Percentiles rank a stretch among this genome's conserved stretches.
phyloP scores from a whole-genome alignment of 305 asterid genomes.

The Fraxinus velutina region DNA sequence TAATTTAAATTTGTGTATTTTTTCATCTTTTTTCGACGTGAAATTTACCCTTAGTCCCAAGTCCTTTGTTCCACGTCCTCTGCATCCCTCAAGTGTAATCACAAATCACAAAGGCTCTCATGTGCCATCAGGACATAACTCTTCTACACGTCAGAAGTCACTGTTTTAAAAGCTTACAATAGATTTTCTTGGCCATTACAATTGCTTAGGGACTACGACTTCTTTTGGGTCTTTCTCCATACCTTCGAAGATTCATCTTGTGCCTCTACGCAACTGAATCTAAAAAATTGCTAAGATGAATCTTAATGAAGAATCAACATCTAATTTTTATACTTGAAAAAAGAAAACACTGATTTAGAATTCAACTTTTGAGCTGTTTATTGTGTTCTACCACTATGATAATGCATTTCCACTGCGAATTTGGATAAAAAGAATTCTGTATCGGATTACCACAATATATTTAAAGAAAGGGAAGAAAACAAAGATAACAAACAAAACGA shows the following conservation, averaged over 20 bases:
- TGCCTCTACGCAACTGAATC: background rate
- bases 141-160: background rate
- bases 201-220: background rate
- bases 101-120: background rate
- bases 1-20: too few species aligned
- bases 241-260: background rate
- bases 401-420: slow-evolving; percentile 20
- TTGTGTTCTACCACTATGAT: slow-evolving; percentile 21
- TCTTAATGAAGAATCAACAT: slow-evolving; percentile 15
- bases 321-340: background rate
- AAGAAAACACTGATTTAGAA: background rate
- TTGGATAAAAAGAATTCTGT: slow-evolving; percentile 36
- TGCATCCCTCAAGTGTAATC: background rate
- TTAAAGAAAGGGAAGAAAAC: slow-evolving; percentile 38
- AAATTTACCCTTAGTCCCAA: background rate
- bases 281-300: slow-evolving; percentile 16
- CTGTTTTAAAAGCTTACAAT: background rate
- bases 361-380: slow-evolving; percentile 26
- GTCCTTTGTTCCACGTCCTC: background rate
- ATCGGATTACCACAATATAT: slow-evolving; percentile 51
- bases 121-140: background rate
- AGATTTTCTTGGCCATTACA: background rate
- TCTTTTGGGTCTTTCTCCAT: background rate
- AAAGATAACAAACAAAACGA: slow-evolving; percentile 28
- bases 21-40: background rate